Conservation (phyloP, 2,329 filamentous ascomycete species). For the Alternaria arbusti region DNA sequence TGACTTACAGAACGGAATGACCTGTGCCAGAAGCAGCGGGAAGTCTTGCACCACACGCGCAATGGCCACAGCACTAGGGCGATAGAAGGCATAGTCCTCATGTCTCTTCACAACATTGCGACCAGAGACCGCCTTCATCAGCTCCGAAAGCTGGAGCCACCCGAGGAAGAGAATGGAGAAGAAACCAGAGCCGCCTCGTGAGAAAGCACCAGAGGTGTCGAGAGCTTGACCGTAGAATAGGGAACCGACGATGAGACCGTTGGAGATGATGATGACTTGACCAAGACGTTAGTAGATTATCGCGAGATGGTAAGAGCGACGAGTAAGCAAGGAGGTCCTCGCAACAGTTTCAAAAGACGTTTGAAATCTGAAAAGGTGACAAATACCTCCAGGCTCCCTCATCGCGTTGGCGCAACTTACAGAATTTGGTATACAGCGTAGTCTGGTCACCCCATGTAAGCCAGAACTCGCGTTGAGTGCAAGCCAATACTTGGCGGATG, state of each 20-base stretch:
- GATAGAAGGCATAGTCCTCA: constrained; percentile 72
- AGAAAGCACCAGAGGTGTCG: constrained; percentile 67
- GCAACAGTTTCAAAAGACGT: not conserved
- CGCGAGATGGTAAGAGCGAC: not conserved
- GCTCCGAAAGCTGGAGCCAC: constrained; percentile 77
- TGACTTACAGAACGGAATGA: constrained; percentile 59
- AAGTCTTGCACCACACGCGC: constrained; percentile 69
- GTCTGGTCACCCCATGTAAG: constrained; percentile 76
- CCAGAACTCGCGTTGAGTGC: constrained; percentile 77
- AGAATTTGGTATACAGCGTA: constrained; percentile 74
- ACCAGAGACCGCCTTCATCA: constrained; percentile 77
- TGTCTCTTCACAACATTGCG: constrained; percentile 73
- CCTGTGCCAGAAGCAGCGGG: constrained; percentile 64
- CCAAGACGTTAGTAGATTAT: not conserved
- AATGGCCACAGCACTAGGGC: constrained; percentile 69
- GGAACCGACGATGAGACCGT: constrained; percentile 76
- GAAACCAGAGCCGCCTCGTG: constrained; percentile 68
- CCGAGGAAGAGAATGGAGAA: constrained; percentile 71
- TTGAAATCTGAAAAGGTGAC: not conserved
- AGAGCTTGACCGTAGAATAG: constrained; percentile 74
- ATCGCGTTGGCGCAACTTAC: not conserved
- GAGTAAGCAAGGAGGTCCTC: not conserved
- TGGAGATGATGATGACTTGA: constrained; percentile 72
- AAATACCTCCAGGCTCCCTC: not conserved
- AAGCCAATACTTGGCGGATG: constrained; percentile 71